These are phyloP conservation scores for Xylaria sp. DNA, from an alignment of 495 filamentous ascomycete genomes.

Conservation along the genomic window DNA sequence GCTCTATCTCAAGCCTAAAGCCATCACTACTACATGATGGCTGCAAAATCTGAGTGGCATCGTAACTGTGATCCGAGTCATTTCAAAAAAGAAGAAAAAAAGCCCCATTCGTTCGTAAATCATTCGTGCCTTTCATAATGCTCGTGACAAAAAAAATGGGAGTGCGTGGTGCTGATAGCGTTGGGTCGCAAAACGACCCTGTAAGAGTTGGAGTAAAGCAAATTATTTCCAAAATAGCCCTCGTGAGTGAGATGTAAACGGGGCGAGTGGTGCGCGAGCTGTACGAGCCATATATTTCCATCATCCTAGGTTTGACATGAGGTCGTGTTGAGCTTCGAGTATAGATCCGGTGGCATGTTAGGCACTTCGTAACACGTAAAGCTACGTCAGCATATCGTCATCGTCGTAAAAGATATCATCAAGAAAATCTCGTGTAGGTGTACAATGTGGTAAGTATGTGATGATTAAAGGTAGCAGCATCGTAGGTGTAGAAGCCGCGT, in stretches of 20 bases:
- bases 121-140: constrained; percentile 40
- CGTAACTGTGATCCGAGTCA: constrained; percentile 14
- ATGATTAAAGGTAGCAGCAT: not conserved
- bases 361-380: constrained; percentile 25
- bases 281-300: constrained; percentile 17
- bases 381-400: constrained; percentile 36
- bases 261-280: constrained; percentile 23
- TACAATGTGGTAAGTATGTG: constrained; percentile 22
- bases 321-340: constrained; percentile 16
- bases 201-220: constrained; percentile 18
- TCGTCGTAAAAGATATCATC: constrained; percentile 42
- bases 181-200: constrained; percentile 13
- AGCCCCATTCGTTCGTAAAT: constrained; percentile 39
- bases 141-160: constrained; percentile 35
- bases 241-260: constrained; percentile 16
- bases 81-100: constrained; percentile 24
- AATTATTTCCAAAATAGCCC: constrained; percentile 34
- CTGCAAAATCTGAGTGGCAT: constrained; percentile 25
- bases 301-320: constrained; percentile 18
- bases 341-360: constrained; percentile 29
- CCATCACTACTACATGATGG: constrained; percentile 26
- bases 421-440: constrained; percentile 33
- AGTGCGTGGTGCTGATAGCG: constrained; percentile 18
- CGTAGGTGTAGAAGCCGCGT: constrained; percentile 16
- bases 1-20: constrained; percentile 37